Evolutionary conservation across 1,284 basidiomycete species (phyloP).

Genomic region (Heterobasidion annosum): DNA sequence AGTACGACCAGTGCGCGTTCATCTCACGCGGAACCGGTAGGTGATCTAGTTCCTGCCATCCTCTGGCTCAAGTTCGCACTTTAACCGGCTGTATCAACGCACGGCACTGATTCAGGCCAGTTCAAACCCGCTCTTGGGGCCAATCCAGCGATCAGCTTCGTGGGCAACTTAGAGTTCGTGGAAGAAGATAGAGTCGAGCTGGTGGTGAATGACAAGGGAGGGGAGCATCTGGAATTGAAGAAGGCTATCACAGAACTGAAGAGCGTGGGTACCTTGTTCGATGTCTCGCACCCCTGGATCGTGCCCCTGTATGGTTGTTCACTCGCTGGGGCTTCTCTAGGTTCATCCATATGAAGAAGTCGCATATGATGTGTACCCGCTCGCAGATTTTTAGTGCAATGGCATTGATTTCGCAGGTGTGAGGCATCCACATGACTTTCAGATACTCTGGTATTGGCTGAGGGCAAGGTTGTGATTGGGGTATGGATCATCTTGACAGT

Average conservation of each 20-base stretch:
- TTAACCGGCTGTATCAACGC: not conserved
- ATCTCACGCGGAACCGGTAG: conserved; percentile 39
- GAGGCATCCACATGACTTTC: not conserved
- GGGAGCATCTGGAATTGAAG: conserved; percentile 24
- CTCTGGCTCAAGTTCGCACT: not conserved
- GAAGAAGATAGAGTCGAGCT: conserved; percentile 49
- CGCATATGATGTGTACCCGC: conserved; percentile 44
- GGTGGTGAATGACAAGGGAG: conserved; percentile 31
- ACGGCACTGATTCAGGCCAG: conserved; percentile 26
- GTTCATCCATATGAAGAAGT: conserved; percentile 52
- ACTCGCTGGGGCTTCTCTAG: conserved; percentile 17
- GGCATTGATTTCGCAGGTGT: not conserved
- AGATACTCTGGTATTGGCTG: no score
- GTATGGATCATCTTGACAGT: no score
- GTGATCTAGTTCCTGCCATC: conserved; percentile 8
- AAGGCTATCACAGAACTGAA: conserved; percentile 35
- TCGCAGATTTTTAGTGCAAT: conserved; percentile 28
- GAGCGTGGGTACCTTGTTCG: conserved; percentile 24
- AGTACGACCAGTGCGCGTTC: conserved; percentile 46
- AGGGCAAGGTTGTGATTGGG: no score
- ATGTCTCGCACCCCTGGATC: not conserved
- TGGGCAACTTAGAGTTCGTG: conserved; percentile 34
- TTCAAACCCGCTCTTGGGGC: conserved; percentile 33
- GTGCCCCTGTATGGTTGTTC: not conserved
- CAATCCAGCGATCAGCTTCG: conserved; percentile 33